phyloP scores from a whole-genome alignment of 2,329 filamentous ascomycete genomes.

The Neonectria faginata region DNA sequence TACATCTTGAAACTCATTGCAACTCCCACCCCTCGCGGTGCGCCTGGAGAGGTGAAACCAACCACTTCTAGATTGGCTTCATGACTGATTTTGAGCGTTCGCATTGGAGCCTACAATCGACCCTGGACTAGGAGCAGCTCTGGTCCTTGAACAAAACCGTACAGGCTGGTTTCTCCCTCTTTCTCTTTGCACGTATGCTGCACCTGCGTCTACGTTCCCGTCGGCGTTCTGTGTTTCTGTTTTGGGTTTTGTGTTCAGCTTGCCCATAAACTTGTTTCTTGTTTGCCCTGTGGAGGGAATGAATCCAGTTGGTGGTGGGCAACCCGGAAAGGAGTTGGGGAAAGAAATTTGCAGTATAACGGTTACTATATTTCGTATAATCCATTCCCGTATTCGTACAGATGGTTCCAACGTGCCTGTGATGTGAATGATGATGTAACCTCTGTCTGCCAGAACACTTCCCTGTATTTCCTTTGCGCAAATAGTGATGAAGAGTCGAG shows the following conservation, averaged over 20 bases:
- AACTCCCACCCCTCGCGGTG: slow-evolving; percentile 25
- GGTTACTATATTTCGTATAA: slow-evolving; percentile 12
- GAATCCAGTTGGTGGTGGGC: slow-evolving; percentile 13
- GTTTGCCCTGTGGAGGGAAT: slow-evolving; percentile 21
- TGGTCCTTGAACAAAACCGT: slow-evolving; percentile 22
- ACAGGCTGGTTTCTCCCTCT: slow-evolving; percentile 19
- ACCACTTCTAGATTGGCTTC: slow-evolving; percentile 34
- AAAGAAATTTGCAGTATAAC: slow-evolving; percentile 14
- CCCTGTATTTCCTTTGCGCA: too few relatives aligned
- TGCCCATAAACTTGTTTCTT: slow-evolving; percentile 14
- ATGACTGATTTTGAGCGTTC: slow-evolving; percentile 31
- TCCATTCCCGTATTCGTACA: background rate
- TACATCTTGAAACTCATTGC: slow-evolving; percentile 42
- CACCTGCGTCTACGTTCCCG: slow-evolving; percentile 10
- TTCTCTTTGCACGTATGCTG: slow-evolving; percentile 20
- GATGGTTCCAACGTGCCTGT: background rate
- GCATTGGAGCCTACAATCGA: slow-evolving; percentile 14
- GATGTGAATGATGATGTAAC: background rate
- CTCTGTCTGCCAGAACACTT: too few relatives aligned
- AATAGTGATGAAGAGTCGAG: too few relatives aligned
- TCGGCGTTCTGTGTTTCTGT: slow-evolving; percentile 23
- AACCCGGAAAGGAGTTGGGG: slow-evolving; percentile 24
- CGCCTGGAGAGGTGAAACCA: slow-evolving; percentile 35
- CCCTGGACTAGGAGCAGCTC: slow-evolving; percentile 11
- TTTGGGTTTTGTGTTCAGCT: slow-evolving; percentile 20